Base-by-base conservation (phyloP, 106 monocot genomes). In the Gastrodia elata region DNA sequence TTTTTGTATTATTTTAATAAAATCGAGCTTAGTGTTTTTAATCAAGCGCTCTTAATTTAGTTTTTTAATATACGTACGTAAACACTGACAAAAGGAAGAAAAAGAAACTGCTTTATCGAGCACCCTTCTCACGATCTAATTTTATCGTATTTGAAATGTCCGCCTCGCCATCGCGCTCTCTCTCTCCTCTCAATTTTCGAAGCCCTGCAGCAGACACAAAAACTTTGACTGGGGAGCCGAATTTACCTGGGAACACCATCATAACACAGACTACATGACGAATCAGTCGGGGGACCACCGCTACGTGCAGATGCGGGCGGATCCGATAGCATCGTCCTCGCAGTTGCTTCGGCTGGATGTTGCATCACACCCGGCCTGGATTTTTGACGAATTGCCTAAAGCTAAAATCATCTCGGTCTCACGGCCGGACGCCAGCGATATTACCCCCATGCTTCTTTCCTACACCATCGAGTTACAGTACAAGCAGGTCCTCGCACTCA, bases 381-480 rank as follows among this genome's bases (percentile, higher is more conserved):
- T 96, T 37, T 96, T 96, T 55, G 88, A 90, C 0, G 96, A 92
- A 72, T 68, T 96, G 75, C 96, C 96, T 22, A 83, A 77, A 70
- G 87, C 89, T 10, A 80, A 61, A 32, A 92, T 96, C 80, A 79
- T 92, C 39, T 92, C 92, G 4, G 88, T 96, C 25, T 96, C 96
- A 28, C 81, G 96, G 37, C 90, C 92, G 71, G 96, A 96, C 56
- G 90, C 75, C 30, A 82, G 85, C 73, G 96, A 96, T 65, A 96
- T 92, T 77, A 90, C 84, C 32, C 96, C 96, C 71, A 80, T 92
- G 76, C 86, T 92, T 9, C 87, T 96, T 22, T 80, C 92, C 27
- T 96, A 96, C 81, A 90, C 89, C 67, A 92, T 96, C 81, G 92
- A 96, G 70, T 78, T 96, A 75, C 85, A 84, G 44, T 96, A 96